Evolutionary conservation across 2,329 filamentous ascomycete species (phyloP).

Genomic region (Sarocladium oryzae): DNA sequence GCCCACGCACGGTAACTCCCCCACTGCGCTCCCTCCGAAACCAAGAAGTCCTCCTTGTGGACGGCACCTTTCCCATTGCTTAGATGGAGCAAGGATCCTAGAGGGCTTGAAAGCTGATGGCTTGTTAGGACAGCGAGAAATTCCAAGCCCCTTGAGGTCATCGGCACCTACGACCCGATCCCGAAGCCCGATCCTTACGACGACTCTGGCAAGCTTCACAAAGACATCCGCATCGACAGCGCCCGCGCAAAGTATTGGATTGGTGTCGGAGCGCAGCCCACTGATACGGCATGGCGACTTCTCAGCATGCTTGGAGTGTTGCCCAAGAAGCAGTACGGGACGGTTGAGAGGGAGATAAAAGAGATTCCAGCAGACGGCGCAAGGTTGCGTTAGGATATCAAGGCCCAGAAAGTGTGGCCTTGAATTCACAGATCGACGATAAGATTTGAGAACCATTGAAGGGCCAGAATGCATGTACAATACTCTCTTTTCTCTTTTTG

Average conservation of each 20-base stretch:
- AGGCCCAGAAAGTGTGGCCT: no score
- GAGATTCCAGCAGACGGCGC: conserved; percentile 11
- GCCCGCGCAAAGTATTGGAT: conserved; percentile 89
- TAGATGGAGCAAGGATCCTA: not conserved
- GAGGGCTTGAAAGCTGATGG: no score
- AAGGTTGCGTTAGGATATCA: not conserved
- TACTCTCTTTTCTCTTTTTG: conserved; percentile 16
- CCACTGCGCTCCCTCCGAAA: no score
- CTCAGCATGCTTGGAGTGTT: conserved; percentile 63
- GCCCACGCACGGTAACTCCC: conserved; percentile 75
- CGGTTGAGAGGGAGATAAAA: conserved; percentile 19
- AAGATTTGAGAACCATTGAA: not conserved
- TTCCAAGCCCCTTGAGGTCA: conserved; percentile 85
- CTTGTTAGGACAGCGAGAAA: conserved; percentile 69
- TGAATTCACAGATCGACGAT: no score
- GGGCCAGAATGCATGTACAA: conserved; percentile 17
- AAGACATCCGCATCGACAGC: conserved; percentile 84
- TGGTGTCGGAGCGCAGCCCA: conserved; percentile 91
- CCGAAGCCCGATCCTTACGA: conserved; percentile 57
- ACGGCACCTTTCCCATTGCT: conserved; percentile 8
- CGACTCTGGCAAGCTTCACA: conserved; percentile 64
- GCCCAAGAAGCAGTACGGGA: conserved; percentile 31
- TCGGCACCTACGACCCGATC: conserved; percentile 69
- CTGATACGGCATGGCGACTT: conserved; percentile 80
- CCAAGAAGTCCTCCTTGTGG: not conserved